Conservation (phyloP, 768 basidiomycete genomes). For the Amanita rimosa region DNA sequence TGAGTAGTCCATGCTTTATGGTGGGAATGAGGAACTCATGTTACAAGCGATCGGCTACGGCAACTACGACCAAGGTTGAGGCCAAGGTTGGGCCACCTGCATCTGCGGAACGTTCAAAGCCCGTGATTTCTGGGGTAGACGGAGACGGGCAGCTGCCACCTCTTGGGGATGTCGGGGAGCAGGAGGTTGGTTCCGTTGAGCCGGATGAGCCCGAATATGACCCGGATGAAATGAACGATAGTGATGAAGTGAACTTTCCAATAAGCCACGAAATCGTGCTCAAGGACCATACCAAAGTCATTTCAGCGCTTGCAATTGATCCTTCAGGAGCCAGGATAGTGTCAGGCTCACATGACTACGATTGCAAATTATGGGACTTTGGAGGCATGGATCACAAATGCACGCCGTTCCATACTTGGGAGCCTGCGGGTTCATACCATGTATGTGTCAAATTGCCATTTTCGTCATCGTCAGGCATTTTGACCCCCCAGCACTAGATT, state of each 20-base stretch:
- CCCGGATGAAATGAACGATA: constrained; percentile 35
- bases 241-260: constrained; percentile 59
- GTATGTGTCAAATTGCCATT: constrained; percentile 31
- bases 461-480: constrained; percentile 2
- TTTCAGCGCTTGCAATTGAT: constrained; percentile 87
- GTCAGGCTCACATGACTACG: constrained; percentile 94
- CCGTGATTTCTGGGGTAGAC: constrained; percentile 1
- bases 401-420: constrained; percentile 96
- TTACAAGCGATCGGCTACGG: constrained; percentile 1
- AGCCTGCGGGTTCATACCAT: constrained; percentile 88
- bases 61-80: not conserved
- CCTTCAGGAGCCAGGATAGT: constrained; percentile 88
- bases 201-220: constrained; percentile 46
- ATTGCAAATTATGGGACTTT: constrained; percentile 98
- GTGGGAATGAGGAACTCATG: not conserved
- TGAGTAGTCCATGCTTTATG: constrained; percentile 7
- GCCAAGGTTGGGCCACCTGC: not conserved
- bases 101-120: not conserved
- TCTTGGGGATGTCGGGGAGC: constrained; percentile 9
- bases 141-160: constrained; percentile 17
- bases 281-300: constrained; percentile 94
- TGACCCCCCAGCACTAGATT: constrained; percentile 36
- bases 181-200: constrained; percentile 8
- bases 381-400: constrained; percentile 89
- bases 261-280: constrained; percentile 83